Percentiles rank a stretch among this genome's conserved stretches.
These are phyloP conservation scores for Suhomyces panamericanus DNA, from an alignment of 1,139 yeast species.

Conservation along the genomic window DNA sequence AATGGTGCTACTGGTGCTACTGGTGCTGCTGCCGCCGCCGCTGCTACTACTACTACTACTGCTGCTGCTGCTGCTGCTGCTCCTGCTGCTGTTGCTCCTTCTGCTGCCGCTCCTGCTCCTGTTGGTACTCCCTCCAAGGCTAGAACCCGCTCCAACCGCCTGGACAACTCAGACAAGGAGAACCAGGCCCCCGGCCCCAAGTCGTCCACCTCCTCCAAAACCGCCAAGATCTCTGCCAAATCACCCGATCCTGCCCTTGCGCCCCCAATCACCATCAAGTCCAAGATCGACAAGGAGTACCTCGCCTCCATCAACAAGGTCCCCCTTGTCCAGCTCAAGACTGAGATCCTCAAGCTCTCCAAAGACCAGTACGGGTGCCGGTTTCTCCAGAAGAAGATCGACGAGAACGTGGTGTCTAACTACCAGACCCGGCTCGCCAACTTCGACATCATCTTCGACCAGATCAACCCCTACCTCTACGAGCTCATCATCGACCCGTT, in stretches of 20 bases:
- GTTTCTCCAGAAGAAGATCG: conserved; percentile 48
- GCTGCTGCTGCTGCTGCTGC: neutral
- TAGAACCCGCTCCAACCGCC: conserved; percentile 3
- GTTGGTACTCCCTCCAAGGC: neutral
- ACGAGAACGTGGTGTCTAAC: conserved; percentile 37
- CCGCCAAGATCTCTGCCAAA: neutral
- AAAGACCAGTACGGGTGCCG: conserved; percentile 53
- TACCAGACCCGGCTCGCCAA: conserved; percentile 34
- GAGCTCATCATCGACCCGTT: conserved; percentile 47
- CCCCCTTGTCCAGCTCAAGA: conserved; percentile 37
- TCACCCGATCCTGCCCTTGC: neutral
- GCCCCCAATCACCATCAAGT: neutral
- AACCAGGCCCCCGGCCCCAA: conserved; percentile 5
- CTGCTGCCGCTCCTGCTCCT: neutral
- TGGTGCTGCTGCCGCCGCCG: neutral
- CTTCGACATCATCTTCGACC: conserved; percentile 44
- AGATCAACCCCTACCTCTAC: conserved; percentile 40
- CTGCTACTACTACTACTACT: neutral
- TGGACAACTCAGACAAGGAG: conserved; percentile 11
- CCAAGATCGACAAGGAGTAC: conserved; percentile 45
- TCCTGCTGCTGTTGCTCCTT: neutral
- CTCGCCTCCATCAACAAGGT: conserved; percentile 38
- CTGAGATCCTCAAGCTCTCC: conserved; percentile 39
- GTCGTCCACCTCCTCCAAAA: no score
- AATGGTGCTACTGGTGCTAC: neutral